Percentiles rank a stretch among this genome's conserved stretches.
phyloP scores from a whole-genome alignment of 345 rosid genomes.

The Moricandia arvensis region DNA sequence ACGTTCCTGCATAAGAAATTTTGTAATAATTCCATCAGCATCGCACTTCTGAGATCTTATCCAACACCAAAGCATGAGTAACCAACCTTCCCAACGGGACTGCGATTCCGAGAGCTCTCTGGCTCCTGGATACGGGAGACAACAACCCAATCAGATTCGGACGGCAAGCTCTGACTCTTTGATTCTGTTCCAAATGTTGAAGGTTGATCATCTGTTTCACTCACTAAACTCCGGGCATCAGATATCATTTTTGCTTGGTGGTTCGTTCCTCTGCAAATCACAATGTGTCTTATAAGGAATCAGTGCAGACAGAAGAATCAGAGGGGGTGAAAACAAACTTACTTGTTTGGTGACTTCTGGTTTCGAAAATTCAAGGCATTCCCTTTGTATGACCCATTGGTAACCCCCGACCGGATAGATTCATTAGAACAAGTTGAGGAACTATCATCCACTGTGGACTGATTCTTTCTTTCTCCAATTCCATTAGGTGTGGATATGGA shows the following conservation, averaged over 20 bases:
- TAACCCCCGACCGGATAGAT: slow-evolving; percentile 69
- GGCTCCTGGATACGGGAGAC: slow-evolving; percentile 44
- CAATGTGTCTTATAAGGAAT: background rate
- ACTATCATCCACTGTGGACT: slow-evolving; percentile 77
- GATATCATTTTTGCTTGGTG: slow-evolving; percentile 45
- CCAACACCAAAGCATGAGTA: background rate
- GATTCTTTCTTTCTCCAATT: slow-evolving; percentile 54
- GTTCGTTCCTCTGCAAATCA: slow-evolving; percentile 51
- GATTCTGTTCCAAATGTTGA: slow-evolving; percentile 43
- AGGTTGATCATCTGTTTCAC: slow-evolving; percentile 49
- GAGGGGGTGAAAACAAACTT: background rate
- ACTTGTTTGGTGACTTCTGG: slow-evolving; percentile 56
- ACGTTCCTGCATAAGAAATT: slow-evolving; percentile 23
- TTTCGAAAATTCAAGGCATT: slow-evolving; percentile 49
- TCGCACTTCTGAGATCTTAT: background rate
- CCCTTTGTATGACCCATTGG: slow-evolving; percentile 60
- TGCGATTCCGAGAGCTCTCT: slow-evolving; percentile 41
- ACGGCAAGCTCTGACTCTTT: slow-evolving; percentile 40
- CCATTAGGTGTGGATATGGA: slow-evolving; percentile 65
- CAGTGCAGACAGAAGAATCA: slow-evolving; percentile 11
- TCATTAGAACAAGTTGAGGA: slow-evolving; percentile 97
- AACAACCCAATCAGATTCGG: slow-evolving; percentile 54
- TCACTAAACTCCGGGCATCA: slow-evolving; percentile 46
- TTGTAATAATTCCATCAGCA: background rate
- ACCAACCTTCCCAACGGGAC: slow-evolving; percentile 48